Conservation (phyloP, 768 basidiomycete genomes). For the Naganishia antarctica region DNA sequence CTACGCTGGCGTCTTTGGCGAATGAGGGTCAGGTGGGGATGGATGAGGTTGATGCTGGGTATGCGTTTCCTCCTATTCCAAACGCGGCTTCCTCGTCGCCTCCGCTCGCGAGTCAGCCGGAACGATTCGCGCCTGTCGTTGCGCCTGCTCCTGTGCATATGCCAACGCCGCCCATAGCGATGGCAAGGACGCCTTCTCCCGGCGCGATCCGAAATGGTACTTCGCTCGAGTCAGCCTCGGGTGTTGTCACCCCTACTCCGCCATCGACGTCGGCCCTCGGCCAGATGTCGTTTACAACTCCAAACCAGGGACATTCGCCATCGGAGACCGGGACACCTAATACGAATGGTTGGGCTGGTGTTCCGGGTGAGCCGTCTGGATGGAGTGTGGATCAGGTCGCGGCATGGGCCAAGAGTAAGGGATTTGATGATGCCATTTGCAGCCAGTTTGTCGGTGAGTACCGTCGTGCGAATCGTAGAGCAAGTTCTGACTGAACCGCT, state of each 20-base stretch:
- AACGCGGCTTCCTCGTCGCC: not conserved
- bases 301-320: not conserved
- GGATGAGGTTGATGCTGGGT: conserved; percentile 16
- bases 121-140: not conserved
- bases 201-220: not conserved
- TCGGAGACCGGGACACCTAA: not conserved
- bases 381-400: conserved; percentile 88
- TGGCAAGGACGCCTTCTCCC: conserved; percentile 6
- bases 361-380: conserved; percentile 56
- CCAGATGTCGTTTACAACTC: not conserved
- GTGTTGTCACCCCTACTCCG: not conserved
- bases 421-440: conserved; percentile 76
- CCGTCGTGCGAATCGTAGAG: not conserved
- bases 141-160: not conserved
- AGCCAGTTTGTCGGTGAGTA: conserved; percentile 76
- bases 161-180: not conserved
- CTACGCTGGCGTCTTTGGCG: not conserved
- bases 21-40: not conserved
- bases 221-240: no score
- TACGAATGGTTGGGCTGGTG: conserved; percentile 26
- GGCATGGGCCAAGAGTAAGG: conserved; percentile 76
- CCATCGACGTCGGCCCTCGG: not conserved
- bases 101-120: not conserved
- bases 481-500: not conserved
- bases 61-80: conserved; percentile 20